Evolutionary conservation across 805 yeast genomes (phyloP), one percentile per base, ranked within the genome.

Genomic region (Grigorovia yakushimaensis): DNA sequence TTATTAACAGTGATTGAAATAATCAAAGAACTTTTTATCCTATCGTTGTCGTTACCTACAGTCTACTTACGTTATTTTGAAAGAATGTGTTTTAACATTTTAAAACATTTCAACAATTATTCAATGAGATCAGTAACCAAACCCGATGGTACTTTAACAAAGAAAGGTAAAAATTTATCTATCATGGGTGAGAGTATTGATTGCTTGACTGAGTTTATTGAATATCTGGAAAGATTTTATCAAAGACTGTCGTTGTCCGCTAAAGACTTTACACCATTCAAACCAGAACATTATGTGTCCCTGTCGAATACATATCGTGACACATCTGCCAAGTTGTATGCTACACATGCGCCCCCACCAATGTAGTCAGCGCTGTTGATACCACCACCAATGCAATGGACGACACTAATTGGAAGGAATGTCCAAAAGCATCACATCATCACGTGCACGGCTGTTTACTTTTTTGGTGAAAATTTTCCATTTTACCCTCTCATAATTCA

Each of bases 31-130:
- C 76, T 83, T 45, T 60, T 84, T 27, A 72, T 77, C 1, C 68
- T 88, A 17, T 68, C 78, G 18, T 71, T 73, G 21, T 74, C 78
- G 30, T 76, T 86, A 54, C 83, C 83, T 24, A 65, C 58, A 0
- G 49, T 55, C 55, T 50, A 65, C 30, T 46, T 69, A 1, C 42
- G 60, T 0, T 52, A 56, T 7, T 67, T 78, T 39, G 79, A 76
- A 48, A 66, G 66, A 23, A 67, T 73, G 55, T 47, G 77, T 19
- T 50, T 67, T 23, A 78, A 72, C 39, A 47, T 77, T 10, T 57
- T 81, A 46, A 76, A 73, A 47, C 67, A 74, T 20, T 69, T 80
- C 60, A 82, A 81, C 55, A 61, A 62, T 17, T 54, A 61, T 44
- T 54, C 62, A 4, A 53, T 62, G 45, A 55, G 54, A 2, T 54